Evolutionary conservation across 129 eudicot species (phyloP).

Genomic region (Solidago caesia): DNA sequence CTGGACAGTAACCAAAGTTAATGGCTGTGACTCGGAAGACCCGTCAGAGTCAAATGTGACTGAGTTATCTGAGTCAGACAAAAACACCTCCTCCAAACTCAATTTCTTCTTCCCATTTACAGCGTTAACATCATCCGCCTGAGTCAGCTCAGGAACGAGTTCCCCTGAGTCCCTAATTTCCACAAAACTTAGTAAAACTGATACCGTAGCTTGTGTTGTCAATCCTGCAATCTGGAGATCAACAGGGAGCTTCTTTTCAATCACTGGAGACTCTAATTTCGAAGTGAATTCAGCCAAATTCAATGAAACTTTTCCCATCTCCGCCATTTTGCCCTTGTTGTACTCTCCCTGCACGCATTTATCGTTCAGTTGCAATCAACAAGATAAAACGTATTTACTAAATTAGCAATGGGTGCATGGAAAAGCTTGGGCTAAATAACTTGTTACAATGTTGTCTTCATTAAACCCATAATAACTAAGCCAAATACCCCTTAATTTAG

Average conservation of each 20-base stretch:
- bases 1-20: slow-evolving; percentile 14
- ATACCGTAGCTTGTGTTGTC: slow-evolving; percentile 44
- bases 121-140: slow-evolving; percentile 3
- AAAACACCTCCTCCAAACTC: slow-evolving; percentile 39
- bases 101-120: slow-evolving; percentile 24
- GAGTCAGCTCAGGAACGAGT: slow-evolving; percentile 12
- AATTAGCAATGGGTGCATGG: no score
- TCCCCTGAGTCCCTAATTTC: slow-evolving; percentile 42
- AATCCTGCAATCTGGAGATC: slow-evolving; percentile 46
- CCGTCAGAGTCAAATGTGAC: slow-evolving; percentile 31
- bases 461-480: no score
- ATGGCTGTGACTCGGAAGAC: slow-evolving; percentile 27
- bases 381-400: no score
- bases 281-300: slow-evolving; percentile 53
- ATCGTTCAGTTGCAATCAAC: background rate
- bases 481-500: no score
- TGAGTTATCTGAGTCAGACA: slow-evolving; percentile 35
- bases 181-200: slow-evolving; percentile 47
- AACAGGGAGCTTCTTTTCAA: slow-evolving; percentile 45
- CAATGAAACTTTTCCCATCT: slow-evolving; percentile 48
- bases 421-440: no score
- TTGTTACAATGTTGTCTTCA: no score
- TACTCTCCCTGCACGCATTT: slow-evolving; percentile 41
- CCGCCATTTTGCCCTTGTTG: slow-evolving; percentile 45
- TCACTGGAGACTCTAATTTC: slow-evolving; percentile 30